Evolutionary conservation across 2,329 filamentous ascomycete genomes (phyloP).

Genomic region (Microdochium paspali): DNA sequence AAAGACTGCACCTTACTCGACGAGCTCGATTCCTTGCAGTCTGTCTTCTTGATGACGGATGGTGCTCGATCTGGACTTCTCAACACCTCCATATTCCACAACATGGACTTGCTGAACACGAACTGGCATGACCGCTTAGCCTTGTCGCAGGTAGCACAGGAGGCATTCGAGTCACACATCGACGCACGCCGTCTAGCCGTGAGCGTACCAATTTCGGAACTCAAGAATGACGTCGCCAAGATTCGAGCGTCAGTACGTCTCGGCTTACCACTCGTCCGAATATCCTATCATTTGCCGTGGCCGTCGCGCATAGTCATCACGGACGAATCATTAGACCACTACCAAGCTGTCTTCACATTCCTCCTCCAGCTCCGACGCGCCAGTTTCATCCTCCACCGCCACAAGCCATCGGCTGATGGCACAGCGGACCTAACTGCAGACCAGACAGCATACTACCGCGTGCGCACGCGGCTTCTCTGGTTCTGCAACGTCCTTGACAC

Average conservation of each 20-base stretch:
- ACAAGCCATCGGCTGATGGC: constrained; percentile 32
- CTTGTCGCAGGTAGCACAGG: constrained; percentile 68
- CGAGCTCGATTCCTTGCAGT: constrained; percentile 57
- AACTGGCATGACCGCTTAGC: constrained; percentile 76
- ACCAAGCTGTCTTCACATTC: constrained; percentile 66
- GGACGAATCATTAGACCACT: constrained; percentile 51
- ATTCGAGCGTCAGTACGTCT: constrained; percentile 49
- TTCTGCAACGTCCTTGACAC: constrained; percentile 67
- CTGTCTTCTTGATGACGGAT: constrained; percentile 69
- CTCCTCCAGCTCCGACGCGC: constrained; percentile 71
- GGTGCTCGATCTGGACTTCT: constrained; percentile 59
- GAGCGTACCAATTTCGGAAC: constrained; percentile 31
- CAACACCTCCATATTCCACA: constrained; percentile 61
- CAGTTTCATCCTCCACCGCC: constrained; percentile 53
- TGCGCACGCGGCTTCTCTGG: constrained; percentile 66
- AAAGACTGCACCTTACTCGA: constrained; percentile 57
- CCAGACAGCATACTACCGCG: constrained; percentile 41
- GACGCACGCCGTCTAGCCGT: constrained; percentile 56
- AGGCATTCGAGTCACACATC: constrained; percentile 52
- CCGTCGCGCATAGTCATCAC: constrained; percentile 64
- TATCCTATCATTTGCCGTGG: constrained; percentile 62
- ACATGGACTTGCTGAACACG: constrained; percentile 51
- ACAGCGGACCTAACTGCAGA: constrained; percentile 28
- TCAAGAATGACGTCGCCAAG: constrained; percentile 30
- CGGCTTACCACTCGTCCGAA: constrained; percentile 50